A percentile compares a stretch with the other conserved stretches of the same genome.
These are phyloP conservation scores for Spathaspora girioi DNA, from an alignment of 805 yeast species.

Conservation along the genomic window DNA sequence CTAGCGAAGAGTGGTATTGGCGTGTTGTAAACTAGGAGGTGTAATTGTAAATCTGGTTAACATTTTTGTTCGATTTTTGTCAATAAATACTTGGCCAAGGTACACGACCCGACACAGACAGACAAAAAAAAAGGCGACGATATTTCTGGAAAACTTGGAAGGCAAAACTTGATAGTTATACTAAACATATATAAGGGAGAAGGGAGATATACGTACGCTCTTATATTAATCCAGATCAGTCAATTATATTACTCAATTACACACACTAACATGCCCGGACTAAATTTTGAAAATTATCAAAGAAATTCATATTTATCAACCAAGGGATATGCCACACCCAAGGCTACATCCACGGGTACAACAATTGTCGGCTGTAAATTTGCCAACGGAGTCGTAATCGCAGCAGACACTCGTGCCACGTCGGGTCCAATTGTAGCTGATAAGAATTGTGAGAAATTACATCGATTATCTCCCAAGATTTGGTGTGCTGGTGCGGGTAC, in stretches of 20 bases:
- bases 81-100: neutral
- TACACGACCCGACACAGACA: neutral
- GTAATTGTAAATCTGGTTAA: no score
- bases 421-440: conserved; percentile 96
- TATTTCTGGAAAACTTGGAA: neutral
- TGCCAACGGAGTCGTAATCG: conserved; percentile 92
- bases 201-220: neutral
- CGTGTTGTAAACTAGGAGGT: no score
- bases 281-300: conserved; percentile 89
- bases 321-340: conserved; percentile 74
- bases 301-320: conserved; percentile 75
- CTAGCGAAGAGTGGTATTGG: no score
- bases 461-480: conserved; percentile 81
- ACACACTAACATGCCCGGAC: conserved; percentile 65
- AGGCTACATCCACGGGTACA: conserved; percentile 97
- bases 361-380: conserved; percentile 96
- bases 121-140: no score
- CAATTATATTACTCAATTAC: neutral
- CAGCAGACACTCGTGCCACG: conserved; percentile 98
- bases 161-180: neutral
- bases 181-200: no score
- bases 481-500: conserved; percentile 99
- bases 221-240: no score
- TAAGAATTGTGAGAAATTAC: conserved; percentile 95
- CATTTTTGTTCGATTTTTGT: no score